Base-by-base conservation (phyloP, 1,139 yeast genomes). In the Debaryomyces coudertii region DNA sequence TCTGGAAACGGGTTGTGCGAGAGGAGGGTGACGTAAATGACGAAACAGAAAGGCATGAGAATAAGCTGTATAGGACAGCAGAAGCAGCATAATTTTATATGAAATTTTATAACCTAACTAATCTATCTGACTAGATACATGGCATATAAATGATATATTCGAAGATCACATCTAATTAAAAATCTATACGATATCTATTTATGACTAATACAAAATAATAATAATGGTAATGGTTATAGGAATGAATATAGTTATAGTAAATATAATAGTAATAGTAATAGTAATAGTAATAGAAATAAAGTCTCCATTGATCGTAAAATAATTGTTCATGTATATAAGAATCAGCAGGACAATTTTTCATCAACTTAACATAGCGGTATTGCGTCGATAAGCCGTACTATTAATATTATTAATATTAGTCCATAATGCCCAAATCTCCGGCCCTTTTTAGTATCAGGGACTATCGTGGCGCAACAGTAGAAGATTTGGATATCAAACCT, bases 401-500 rank as follows among this genome's bases (percentile, higher is more conserved):
- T 24, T 16, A 20, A 20, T 18, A 33, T 14, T 23, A 5, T 24
- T 16, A 20, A 7, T 29, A 5, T 6, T n/a, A 12, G 7, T 29
- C 12, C 18, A 11, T 24, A 33, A 48, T 47, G 52, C 9, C 48
- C 1, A 34, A 42, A 15, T 47, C 47, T 22, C 49, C 55, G 22
- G 45, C 47, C 2, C 55, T 66, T 16, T 72, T 72, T 54, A 69
- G 63, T 45, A 56, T 60, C 16, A 59, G 68, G 44, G 79, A 75
- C 56, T 75, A 75, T 52, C 65, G 79, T 35, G 80, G 80, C 0
- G 79, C 87, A 12, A 80, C 84, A 1, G 75, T 82, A 8, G 87
- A 82, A 57, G 87, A 82, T 54, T 71, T 82, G 53, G 85, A 82
- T 56, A 74, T 81, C 47, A 77, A 77, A 41, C 87, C 86, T 1